Base-by-base conservation (phyloP, 2,329 filamentous ascomycete species). In the Diaporthe sp. region DNA sequence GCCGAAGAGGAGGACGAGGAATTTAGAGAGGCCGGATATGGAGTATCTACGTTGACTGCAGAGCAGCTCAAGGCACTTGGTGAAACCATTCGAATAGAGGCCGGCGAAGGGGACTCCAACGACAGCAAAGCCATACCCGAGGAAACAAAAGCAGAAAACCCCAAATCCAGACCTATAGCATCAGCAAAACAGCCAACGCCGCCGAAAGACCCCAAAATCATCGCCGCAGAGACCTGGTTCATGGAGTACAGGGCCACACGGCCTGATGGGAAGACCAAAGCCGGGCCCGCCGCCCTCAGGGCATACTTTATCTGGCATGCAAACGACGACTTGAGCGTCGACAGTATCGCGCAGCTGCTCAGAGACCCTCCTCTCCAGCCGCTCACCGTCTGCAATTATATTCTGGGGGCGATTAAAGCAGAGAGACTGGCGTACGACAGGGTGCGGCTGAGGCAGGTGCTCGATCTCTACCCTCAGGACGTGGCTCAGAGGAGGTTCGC, bases 291-390 rank as follows among this genome's bases (percentile, higher is more conserved):
- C 1, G 80, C 83, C 2, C 82, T 94, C 2, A 87, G 90, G 19
- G 87, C 91, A 1, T 94, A 94, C 79, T 89, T 88, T 77, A 82
- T 95, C 28, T 95, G 93, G 93, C 85, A 91, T 73, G 77, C 83
- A 5, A 87, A 91, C 74, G 81, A 87, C 10, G 83, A 86, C 17
- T 83, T 94, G 25, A 78, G 81, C 0, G 85, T 91, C 0, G 79
- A 83, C 0, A 82, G 85, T 1, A 84, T 94, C 22, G 91, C 91
- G 2, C 82, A 80, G 3, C 77, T 93, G 1, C 83, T 93, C n/a
- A 87, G 92, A 2, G 84, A 90, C 13, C 91, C 92, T 19, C 92
- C 93, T 2, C 81, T 94, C 3, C 85, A 88, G 77, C 84, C 82
- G 0, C 82, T 79, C 19, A 94, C 91, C 0, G 90, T 94, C 1